Base-by-base conservation (phyloP, 768 basidiomycete species). In the Pleurotus djamor region DNA sequence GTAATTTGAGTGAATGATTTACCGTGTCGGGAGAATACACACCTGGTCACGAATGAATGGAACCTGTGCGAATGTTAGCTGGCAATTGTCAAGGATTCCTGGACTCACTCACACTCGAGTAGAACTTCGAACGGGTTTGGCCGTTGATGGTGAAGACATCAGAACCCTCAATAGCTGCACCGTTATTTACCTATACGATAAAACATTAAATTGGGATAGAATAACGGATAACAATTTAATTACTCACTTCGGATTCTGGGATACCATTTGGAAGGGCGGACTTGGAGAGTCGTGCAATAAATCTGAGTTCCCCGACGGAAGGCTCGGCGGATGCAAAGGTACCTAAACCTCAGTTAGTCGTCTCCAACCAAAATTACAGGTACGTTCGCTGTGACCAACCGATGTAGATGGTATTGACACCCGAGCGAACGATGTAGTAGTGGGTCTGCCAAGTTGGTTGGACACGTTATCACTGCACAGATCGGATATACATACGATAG, bases 51-150 rank as follows among this genome's bases (percentile, higher is more conserved):
- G 64, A 54, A 81, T 83, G 70, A 81, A 81, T 28, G 74, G 79
- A 58, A 78, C 68, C 78, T 79, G 59, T 28, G 50, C 32, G 13
- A 35, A 13, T 51, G 47, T 16, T 35, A 8, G 21, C 28, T 5
- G 34, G 28, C 35, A 17, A 17, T 12, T 21, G 32, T 32, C 13
- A 37, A n/a, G 32, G 7, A 32, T 17, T 54, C 14, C 37, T 34
- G n/a, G 7, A 44, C 14, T 41, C 5, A 57, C 72, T 63, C 61
- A 79, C 76, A 55, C 77, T 78, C 14, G 79, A 80, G 65, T 75
- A 79, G 67, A 79, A 81, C 64, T 82, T 81, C 59, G 77, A 79
- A 16, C 78, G 73, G 4, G 79, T 82, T 64, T 80, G 75, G 2
- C 79, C 79, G 57, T 76, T 71, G 43, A 78, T 57, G 36, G 72